These are phyloP conservation scores for Cytospora piceae DNA, from an alignment of 2,329 filamentous ascomycete genomes.

Conservation along the genomic window DNA sequence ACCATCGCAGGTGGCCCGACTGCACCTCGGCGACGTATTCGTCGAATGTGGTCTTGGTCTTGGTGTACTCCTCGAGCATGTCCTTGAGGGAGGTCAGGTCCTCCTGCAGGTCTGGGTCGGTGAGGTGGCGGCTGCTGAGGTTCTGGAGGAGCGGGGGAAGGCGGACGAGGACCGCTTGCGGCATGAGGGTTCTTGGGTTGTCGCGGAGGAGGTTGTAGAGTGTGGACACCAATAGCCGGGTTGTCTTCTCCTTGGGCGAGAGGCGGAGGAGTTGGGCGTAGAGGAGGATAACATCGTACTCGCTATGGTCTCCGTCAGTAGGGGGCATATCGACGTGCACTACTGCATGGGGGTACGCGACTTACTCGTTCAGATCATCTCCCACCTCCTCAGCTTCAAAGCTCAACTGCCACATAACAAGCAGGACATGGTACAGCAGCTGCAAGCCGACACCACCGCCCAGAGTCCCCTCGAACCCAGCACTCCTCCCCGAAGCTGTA, in stretches of 20 bases:
- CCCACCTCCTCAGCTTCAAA: slow-evolving; percentile 80
- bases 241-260: slow-evolving; percentile 98
- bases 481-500: slow-evolving; percentile 49
- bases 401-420: slow-evolving; percentile 95
- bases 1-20: slow-evolving; percentile 89
- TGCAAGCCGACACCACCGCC: slow-evolving; percentile 90
- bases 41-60: slow-evolving; percentile 78
- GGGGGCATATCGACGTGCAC: background rate
- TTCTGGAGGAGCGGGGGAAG: slow-evolving; percentile 72
- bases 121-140: slow-evolving; percentile 63
- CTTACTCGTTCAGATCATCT: slow-evolving; percentile 83
- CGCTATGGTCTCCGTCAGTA: slow-evolving; percentile 55
- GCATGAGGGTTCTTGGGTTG: slow-evolving; percentile 75
- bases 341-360: slow-evolving; percentile 27
- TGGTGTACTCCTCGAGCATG: slow-evolving; percentile 68
- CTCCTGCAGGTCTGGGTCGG: slow-evolving; percentile 66
- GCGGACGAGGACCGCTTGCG: slow-evolving; percentile 82
- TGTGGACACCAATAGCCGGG: slow-evolving; percentile 85
- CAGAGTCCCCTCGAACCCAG: slow-evolving; percentile 64
- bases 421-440: slow-evolving; percentile 88
- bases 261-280: slow-evolving; percentile 91
- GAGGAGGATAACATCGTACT: slow-evolving; percentile 88
- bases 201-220: slow-evolving; percentile 79
- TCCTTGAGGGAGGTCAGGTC: slow-evolving; percentile 65
- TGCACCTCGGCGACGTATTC: slow-evolving; percentile 88